Base-by-base conservation (phyloP, 257 asterid genomes). In the Solanum virginianum region DNA sequence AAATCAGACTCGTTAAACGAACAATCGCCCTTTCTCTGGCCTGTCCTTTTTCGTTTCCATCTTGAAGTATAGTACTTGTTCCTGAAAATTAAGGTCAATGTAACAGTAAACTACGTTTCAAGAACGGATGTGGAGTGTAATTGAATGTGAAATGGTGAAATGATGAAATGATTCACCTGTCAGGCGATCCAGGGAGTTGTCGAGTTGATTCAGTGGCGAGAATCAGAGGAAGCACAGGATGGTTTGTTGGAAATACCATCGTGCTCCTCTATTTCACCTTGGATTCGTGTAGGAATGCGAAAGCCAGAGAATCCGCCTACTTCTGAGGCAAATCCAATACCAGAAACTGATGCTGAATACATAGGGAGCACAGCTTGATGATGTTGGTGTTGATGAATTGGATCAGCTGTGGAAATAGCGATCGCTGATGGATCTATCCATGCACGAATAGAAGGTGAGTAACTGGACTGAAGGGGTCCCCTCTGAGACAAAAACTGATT, bases 401-500 rank as follows among this genome's bases (percentile, higher is more conserved):
- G 94, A 86, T 94, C 98, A 63, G 90, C 85, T 55, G 89, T 59
- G 81, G 96, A 83, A 36, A 92, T 85, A 26, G 92, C 84, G 3
- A 88, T 87, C 17, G 92, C 88, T 17, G 95, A 81, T 17, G 97
- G 95, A 86, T 97, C 98, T 89, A 94, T 90, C 97, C 97, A 94
- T 89, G 98, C 98, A 92, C 98, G 98, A 92, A 92, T 24, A 77
- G 98, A 94, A 94, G 99, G 95, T 89, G 98, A 85, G 92, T 90
- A 91, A 95, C 96, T 97, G 99, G 99, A 97, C 99, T 97, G 99
- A 97, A 97, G 99, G 99, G 99, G 96, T 97, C 99, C 98, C 99
- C 99, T 94, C 97, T 94, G 99, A 88, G 95, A 81, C 87, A 88
- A 88, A 55, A 91, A 82, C 89, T 95, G 98, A 88, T 88, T 92